Evolutionary conservation across 1,139 yeast genomes (phyloP).

Genomic region (Pichia inconspicua): DNA sequence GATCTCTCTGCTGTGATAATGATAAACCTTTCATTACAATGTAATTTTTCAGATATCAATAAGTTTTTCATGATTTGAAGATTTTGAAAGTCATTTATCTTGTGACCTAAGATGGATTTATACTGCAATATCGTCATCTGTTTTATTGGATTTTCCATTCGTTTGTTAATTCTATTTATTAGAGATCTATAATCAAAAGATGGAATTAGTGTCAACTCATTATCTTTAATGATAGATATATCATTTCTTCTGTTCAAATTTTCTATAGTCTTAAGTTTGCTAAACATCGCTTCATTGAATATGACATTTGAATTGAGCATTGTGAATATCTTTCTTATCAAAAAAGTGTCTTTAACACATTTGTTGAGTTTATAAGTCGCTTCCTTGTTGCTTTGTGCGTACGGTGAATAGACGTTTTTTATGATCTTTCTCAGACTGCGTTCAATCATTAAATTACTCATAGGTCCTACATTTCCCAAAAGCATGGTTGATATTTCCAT

Average conservation of each 20-base stretch:
- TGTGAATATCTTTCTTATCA: constrained; percentile 9
- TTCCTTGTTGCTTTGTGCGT: constrained; percentile 1
- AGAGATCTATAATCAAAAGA: constrained; percentile 13
- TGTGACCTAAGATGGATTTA: constrained; percentile 17
- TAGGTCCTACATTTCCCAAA: background rate
- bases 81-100: constrained; percentile 17
- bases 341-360: constrained; percentile 6
- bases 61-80: constrained; percentile 11
- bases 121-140: constrained; percentile 10
- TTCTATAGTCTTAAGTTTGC: constrained; percentile 15
- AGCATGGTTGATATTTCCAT: constrained; percentile 4
- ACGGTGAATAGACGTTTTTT: constrained; percentile 11
- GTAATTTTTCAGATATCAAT: constrained; percentile 3
- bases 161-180: constrained; percentile 2
- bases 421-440: constrained; percentile 11
- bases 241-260: constrained; percentile 16
- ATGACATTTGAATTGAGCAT: constrained; percentile 4
- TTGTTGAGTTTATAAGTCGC: constrained; percentile 2
- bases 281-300: constrained; percentile 8
- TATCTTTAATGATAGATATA: constrained; percentile 17
- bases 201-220: constrained; percentile 16
- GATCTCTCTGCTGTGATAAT: constrained; percentile 18
- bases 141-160: constrained; percentile 2
- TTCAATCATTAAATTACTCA: constrained; percentile 4
- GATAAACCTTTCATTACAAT: constrained; percentile 14